Percentiles rank a stretch among this genome's conserved stretches.
Conservation (phyloP, 108 stramenopile genomes). For the Fragilaria radians region DNA sequence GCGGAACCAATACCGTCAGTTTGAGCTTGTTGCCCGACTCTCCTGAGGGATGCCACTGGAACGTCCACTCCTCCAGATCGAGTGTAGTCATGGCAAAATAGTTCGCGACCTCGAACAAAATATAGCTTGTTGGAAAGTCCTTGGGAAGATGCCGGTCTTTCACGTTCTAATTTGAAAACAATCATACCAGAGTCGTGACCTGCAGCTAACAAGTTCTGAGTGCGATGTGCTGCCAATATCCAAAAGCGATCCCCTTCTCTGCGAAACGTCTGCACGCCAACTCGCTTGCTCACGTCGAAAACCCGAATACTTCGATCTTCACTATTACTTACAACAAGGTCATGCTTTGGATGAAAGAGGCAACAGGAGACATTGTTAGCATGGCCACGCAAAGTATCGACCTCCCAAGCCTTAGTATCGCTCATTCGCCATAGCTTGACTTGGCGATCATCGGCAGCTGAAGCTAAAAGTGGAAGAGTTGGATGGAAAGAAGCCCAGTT, state of each 20-base stretch:
- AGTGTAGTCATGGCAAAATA: conserved; percentile 89
- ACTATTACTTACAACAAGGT: conserved; percentile 95
- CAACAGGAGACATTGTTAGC: conserved; percentile 99
- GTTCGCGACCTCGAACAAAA: conserved; percentile 94
- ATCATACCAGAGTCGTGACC: conserved; percentile 99
- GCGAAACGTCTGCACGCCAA: conserved; percentile 97
- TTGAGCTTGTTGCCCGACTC: conserved; percentile 87
- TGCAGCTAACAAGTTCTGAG: conserved; percentile 96
- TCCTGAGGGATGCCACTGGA: conserved; percentile 84
- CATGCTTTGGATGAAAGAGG: conserved; percentile 97
- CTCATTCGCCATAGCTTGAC: conserved; percentile 99
- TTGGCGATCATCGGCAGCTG: conserved; percentile 98
- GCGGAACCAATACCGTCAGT: conserved; percentile 89
- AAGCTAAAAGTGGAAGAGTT: conserved; percentile 92
- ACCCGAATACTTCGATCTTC: conserved; percentile 98
- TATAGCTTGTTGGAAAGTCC: conserved; percentile 73
- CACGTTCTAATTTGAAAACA: conserved; percentile 98
- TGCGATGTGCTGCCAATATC: conserved; percentile 91
- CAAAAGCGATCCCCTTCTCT: conserved; percentile 98
- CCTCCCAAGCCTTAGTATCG: conserved; percentile 99
- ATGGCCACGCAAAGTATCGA: conserved; percentile 98
- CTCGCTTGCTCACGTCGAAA: conserved; percentile 96
- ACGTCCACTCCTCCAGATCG: conserved; percentile 79
- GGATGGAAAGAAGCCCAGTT: conserved; percentile 99
- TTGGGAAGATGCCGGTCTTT: conserved; percentile 87